Conservation (phyloP, 169 alveolate species). For the Cryptosporidium canis region DNA sequence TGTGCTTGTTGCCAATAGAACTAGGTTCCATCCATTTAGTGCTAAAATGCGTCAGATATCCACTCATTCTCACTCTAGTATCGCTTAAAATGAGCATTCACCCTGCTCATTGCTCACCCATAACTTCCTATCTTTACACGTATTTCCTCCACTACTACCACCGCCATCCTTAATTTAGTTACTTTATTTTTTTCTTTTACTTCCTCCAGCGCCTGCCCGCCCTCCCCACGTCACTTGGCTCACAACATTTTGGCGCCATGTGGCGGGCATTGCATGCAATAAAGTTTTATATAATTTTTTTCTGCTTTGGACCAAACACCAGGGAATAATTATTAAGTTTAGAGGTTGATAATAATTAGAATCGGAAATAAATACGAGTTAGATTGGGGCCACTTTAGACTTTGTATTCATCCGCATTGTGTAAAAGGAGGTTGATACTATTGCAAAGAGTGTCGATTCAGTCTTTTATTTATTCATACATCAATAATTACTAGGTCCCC, state of each 20-base stretch:
- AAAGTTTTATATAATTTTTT: neutral
- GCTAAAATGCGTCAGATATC: too few species aligned
- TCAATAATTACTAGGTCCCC: neutral
- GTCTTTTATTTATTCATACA: too few species aligned
- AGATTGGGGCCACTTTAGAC: neutral
- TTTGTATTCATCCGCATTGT: neutral
- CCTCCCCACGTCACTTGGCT: neutral
- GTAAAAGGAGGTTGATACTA: neutral
- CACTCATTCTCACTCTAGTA: too few species aligned
- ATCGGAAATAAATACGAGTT: neutral
- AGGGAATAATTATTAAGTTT: neutral
- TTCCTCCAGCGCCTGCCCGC: neutral
- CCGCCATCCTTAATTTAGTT: neutral
- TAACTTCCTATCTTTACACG: neutral
- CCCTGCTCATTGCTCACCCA: neutral
- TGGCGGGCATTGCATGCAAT: constrained; percentile 7
- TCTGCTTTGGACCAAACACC: neutral
- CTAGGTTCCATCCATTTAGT: too few species aligned
- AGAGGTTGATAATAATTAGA: neutral
- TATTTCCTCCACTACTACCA: neutral
- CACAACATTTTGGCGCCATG: neutral
- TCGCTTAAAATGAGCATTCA: too few species aligned
- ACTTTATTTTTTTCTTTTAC: neutral
- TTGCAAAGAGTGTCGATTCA: neutral
- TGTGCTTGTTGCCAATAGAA: too few species aligned